phyloP scores from a whole-genome alignment of 768 basidiomycete species.

The Mycena indigotica region DNA sequence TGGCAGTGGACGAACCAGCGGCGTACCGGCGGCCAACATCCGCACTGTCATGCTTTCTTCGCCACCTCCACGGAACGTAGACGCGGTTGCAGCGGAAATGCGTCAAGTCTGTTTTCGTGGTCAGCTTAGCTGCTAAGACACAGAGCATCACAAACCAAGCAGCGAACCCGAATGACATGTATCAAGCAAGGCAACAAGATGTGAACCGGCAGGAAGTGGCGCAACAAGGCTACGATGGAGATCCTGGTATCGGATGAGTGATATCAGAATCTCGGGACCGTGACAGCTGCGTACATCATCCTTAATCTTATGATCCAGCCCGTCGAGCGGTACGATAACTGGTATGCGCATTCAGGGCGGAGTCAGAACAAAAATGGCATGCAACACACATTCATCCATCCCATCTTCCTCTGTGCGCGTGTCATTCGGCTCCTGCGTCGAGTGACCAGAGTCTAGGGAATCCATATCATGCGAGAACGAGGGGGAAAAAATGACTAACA shows the following conservation, averaged over 20 bases:
- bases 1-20: neutral
- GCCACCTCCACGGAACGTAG: constrained; percentile 2
- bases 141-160: constrained; percentile 7
- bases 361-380: neutral
- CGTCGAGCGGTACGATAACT: constrained; percentile 15
- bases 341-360: neutral
- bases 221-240: constrained; percentile 10
- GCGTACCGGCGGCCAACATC: neutral
- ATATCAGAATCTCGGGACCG: too few species aligned
- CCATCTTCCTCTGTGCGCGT: constrained; percentile 16
- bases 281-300: constrained; percentile 18
- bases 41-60: neutral
- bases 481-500: constrained; percentile 20
- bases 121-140: neutral
- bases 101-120: constrained; percentile 9
- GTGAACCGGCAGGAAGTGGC: constrained; percentile 14
- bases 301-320: constrained; percentile 3
- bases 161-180: constrained; percentile 21
- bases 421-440: constrained; percentile 2
- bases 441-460: constrained; percentile 11
- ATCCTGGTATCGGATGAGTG: constrained; percentile 1
- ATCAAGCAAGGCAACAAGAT: constrained; percentile 22
- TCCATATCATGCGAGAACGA: neutral
- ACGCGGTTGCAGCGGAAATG: constrained; percentile 20
- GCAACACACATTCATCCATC: constrained; percentile 10